A percentile compares a stretch with the other conserved stretches of the same genome.
These are phyloP conservation scores for Royoungia palumana DNA, from an alignment of 768 basidiomycete species.

Conservation along the genomic window DNA sequence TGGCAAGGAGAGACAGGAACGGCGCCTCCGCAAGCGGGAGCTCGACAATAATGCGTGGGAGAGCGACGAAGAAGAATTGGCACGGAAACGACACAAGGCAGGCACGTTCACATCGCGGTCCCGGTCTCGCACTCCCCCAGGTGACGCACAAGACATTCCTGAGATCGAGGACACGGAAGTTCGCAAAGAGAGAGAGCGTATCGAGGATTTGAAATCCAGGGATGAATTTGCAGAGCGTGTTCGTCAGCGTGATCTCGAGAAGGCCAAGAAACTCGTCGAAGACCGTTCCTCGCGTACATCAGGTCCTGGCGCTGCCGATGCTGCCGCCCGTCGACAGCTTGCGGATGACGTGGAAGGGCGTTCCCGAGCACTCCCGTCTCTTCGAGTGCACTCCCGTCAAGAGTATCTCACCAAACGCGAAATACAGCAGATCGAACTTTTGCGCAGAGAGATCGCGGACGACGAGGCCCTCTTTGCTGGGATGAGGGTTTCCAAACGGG, in stretches of 20 bases:
- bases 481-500: slow-evolving; percentile 85
- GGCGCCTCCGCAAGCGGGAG: slow-evolving; percentile 76
- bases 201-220: slow-evolving; percentile 78
- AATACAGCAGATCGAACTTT: slow-evolving; percentile 89
- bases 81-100: slow-evolving; percentile 58
- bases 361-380: slow-evolving; percentile 53
- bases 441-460: slow-evolving; percentile 90
- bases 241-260: slow-evolving; percentile 74
- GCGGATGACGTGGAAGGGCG: slow-evolving; percentile 75
- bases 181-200: slow-evolving; percentile 67
- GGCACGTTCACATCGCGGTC: slow-evolving; percentile 36
- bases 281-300: slow-evolving; percentile 80
- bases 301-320: slow-evolving; percentile 73
- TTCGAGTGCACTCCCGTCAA: slow-evolving; percentile 87
- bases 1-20: slow-evolving; percentile 54
- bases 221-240: slow-evolving; percentile 94
- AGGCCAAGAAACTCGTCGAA: slow-evolving; percentile 86
- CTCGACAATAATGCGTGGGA: slow-evolving; percentile 84
- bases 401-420: slow-evolving; percentile 97
- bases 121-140: slow-evolving; percentile 22
- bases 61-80: slow-evolving; percentile 82
- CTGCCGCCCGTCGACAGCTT: slow-evolving; percentile 72
- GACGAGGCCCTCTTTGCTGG: slow-evolving; percentile 88
- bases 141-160: slow-evolving; percentile 40
- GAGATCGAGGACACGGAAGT: slow-evolving; percentile 79